Evolutionary conservation across 2,329 filamentous ascomycete species (phyloP).

Genomic region (Ascochyta fabae): DNA sequence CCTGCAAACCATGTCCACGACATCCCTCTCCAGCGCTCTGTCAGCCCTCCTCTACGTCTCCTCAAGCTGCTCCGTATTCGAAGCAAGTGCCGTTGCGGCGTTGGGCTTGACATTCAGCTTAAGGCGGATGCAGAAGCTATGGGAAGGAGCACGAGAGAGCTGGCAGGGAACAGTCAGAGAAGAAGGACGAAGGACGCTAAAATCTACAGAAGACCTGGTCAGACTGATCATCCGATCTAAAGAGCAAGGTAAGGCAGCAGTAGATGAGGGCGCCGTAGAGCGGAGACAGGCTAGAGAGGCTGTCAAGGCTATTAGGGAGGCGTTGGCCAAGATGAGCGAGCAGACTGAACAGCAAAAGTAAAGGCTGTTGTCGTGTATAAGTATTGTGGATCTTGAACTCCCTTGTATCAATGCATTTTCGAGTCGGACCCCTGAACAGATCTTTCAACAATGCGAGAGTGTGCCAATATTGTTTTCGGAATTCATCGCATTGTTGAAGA

Average conservation of each 20-base stretch:
- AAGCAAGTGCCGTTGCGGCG: slow-evolving; percentile 65
- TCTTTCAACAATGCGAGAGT: too few species aligned
- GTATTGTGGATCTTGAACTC: background rate
- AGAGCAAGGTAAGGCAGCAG: slow-evolving; percentile 42
- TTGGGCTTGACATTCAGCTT: slow-evolving; percentile 65
- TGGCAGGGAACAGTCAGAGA: slow-evolving; percentile 63
- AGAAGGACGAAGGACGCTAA: slow-evolving; percentile 63
- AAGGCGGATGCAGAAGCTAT: slow-evolving; percentile 64
- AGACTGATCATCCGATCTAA: slow-evolving; percentile 55
- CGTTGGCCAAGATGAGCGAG: slow-evolving; percentile 47
- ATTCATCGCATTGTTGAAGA: too few species aligned
- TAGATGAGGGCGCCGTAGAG: slow-evolving; percentile 46
- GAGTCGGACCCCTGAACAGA: too few species aligned
- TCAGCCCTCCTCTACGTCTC: slow-evolving; percentile 64
- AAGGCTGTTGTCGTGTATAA: background rate
- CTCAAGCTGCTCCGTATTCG: slow-evolving; percentile 59
- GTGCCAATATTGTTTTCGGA: too few species aligned
- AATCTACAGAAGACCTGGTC: slow-evolving; percentile 60
- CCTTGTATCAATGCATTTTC: background rate
- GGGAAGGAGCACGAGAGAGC: slow-evolving; percentile 60
- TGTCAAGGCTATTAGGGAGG: slow-evolving; percentile 55
- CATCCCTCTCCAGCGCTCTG: slow-evolving; percentile 62
- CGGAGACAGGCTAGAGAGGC: slow-evolving; percentile 53
- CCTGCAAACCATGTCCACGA: slow-evolving; percentile 75
- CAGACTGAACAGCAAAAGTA: background rate